Evolutionary conservation across 257 asterid species (phyloP), one percentile per base, ranked within the genome.

Genomic region (Cordia subcordata): DNA sequence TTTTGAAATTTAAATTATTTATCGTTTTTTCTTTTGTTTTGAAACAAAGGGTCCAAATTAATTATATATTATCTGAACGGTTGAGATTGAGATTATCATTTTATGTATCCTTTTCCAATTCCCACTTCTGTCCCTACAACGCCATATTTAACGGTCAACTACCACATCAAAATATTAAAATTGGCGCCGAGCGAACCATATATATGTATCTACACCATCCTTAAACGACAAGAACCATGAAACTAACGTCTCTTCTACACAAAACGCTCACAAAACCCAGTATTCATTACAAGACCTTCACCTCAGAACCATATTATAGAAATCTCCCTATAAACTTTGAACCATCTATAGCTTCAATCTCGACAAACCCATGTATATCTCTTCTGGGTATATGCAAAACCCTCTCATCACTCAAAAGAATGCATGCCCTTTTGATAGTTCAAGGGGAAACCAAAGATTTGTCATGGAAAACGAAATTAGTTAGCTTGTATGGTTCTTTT

Each of bases 361-460:
- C 77, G 13, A 55, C 69, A 55, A 81, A 77, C 69, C 91, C 86
- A 0, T 64, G 55, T 59, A 67, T 77, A 16, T 33, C 57, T 46
- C 79, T 81, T 45, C 62, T 83, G n/a, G 68, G 72, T 33, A 70
- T 79, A 61, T 82, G 88, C 78, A 74, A 67, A 69, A 78, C 68
- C 61, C 58, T 68, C 8, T 44, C 78, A 18, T 69, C 81, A 8
- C 79, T 81, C 50, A 76, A 61, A 49, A 67, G 49, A 16, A 32
- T 81, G 60, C 94, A 85, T 19, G 82, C 86, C 56, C 74, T 83
- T 37, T 20, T 83, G 38, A 57, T 85, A 16, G 69, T 81, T 42
- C 60, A 32, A 9, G 88, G 91, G 19, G 82, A 77, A 58, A 21
- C 64, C 37, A 49, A 33, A 14, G 66, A 73, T 38, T 76, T 72